Evolutionary conservation across 768 basidiomycete genomes (phyloP).

Genomic region (Lactarius vividus): DNA sequence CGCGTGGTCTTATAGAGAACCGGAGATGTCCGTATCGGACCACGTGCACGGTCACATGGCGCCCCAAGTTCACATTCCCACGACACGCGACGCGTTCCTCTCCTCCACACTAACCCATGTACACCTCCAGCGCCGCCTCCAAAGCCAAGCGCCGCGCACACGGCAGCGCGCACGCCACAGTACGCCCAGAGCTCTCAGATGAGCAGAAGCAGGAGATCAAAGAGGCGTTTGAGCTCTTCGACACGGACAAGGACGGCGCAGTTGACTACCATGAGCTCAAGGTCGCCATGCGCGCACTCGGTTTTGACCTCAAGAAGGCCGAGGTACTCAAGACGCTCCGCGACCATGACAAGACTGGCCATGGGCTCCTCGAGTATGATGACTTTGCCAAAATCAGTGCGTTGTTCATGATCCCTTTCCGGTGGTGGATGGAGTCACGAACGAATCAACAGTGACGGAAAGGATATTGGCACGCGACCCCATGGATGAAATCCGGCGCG

Average conservation of each 20-base stretch:
- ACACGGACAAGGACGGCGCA: constrained; percentile 95
- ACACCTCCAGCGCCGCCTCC: constrained; percentile 60
- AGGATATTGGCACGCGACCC: constrained; percentile 92
- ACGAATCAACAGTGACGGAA: constrained; percentile 72
- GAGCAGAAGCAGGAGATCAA: constrained; percentile 96
- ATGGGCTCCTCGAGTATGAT: constrained; percentile 85
- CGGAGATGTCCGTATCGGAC: not conserved
- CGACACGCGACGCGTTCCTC: constrained; percentile 11
- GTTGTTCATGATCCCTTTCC: constrained; percentile 34
- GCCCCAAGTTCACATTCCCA: not conserved
- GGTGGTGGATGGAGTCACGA: not conserved
- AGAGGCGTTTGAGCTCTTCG: constrained; percentile 98
- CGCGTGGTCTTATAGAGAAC: not conserved
- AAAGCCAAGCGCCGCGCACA: constrained; percentile 57
- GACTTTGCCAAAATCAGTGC: constrained; percentile 91
- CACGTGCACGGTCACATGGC: not conserved
- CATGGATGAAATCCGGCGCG: constrained; percentile 92
- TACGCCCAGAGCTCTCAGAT: constrained; percentile 80
- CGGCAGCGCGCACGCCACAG: constrained; percentile 47
- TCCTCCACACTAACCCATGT: constrained; percentile 36
- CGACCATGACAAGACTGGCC: constrained; percentile 84
- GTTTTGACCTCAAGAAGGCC: constrained; percentile 97
- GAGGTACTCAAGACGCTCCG: constrained; percentile 93
- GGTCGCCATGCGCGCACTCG: constrained; percentile 96
- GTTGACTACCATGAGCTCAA: constrained; percentile 99